These are phyloP conservation scores for Colletotrichum sp. DNA, from an alignment of 2,329 filamentous ascomycete genomes.

Conservation along the genomic window DNA sequence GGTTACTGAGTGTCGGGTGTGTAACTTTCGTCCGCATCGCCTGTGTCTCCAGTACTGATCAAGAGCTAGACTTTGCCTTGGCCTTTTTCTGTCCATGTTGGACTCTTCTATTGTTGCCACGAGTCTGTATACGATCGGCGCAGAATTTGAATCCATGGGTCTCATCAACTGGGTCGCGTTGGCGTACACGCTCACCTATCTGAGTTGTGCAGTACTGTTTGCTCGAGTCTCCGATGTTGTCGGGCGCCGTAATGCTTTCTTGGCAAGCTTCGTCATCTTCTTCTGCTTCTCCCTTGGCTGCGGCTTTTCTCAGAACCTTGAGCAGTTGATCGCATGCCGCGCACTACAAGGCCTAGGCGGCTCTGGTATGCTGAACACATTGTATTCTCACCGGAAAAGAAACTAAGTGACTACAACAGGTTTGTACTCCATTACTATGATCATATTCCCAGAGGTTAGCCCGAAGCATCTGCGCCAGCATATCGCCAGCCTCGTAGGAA, in stretches of 20 bases:
- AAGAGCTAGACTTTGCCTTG: slow-evolving; percentile 48
- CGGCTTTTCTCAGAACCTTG: slow-evolving; percentile 47
- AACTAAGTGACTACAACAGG: slow-evolving; percentile 33
- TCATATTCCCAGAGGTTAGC: slow-evolving; percentile 57
- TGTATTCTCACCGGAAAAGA: slow-evolving; percentile 1
- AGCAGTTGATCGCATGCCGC: slow-evolving; percentile 47
- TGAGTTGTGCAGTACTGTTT: slow-evolving; percentile 61
- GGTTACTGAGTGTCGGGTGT: slow-evolving; percentile 38
- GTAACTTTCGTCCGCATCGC: background rate
- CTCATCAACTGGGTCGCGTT: slow-evolving; percentile 60
- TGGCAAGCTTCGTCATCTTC: slow-evolving; percentile 57
- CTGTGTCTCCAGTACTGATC: background rate
- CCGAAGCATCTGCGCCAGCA: slow-evolving; percentile 43
- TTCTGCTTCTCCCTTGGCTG: slow-evolving; percentile 62
- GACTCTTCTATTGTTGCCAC: slow-evolving; percentile 67
- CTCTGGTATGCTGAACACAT: slow-evolving; percentile 40
- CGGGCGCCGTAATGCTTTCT: slow-evolving; percentile 57
- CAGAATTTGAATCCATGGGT: slow-evolving; percentile 51
- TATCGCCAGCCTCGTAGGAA: slow-evolving; percentile 53
- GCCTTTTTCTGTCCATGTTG: slow-evolving; percentile 63
- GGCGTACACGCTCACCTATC: slow-evolving; percentile 60
- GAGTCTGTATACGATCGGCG: slow-evolving; percentile 59
- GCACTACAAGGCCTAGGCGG: slow-evolving; percentile 52
- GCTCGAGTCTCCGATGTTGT: slow-evolving; percentile 60
- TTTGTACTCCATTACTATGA: slow-evolving; percentile 61